Evolutionary conservation across 352 stramenopile genomes (phyloP), one percentile per base, ranked within the genome.

Genomic region (Phytophthora europaea): DNA sequence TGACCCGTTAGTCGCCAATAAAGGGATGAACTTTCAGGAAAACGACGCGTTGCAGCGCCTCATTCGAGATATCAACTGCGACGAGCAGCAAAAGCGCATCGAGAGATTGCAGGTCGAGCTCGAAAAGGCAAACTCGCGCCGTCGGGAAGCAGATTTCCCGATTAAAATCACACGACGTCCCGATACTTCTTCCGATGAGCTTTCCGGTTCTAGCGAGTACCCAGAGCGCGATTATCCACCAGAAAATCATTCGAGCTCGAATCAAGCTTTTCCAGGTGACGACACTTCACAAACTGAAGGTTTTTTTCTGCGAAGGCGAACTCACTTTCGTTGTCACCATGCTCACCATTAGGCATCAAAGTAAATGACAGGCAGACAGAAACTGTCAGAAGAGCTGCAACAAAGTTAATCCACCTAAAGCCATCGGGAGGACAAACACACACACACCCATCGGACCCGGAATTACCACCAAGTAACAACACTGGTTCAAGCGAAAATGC

Each of bases 51-150:
- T 82, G 16, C 71, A 79, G 23, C 58, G 48, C 22, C 64, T 82
- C 20, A 36, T 82, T 52, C 50, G 65, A 28, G 75, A 68, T 45
- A 68, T 82, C 12, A 71, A 78, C 40, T 81, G 47, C 47, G 67
- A 60, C 13, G 70, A 81, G 36, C 80, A 88, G 38, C 73, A 81
- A 65, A 73, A 71, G 23, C 79, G 73, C 16, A 67, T 88, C n/a
- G 78, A 79, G 28, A 72, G 50, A 40, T 65, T 84, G 13, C 70
- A 84, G 60, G 63, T 26, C 20, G 75, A 88, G 22, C 67, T 88
- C 3, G 48, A 70, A 20, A 78, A 80, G 40, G 64, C 73, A 23
- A 70, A 72, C 20, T 64, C 69, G 38, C 72, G 57, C 58, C 76
- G 69, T 20, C 43, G 51, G 34, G 68, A 76, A 3, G 48, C 34